A percentile compares a stretch with the other conserved stretches of the same genome.
These are phyloP conservation scores for Dictyostelium intermedium DNA, from an alignment of 78 protist species.

Conservation along the genomic window DNA sequence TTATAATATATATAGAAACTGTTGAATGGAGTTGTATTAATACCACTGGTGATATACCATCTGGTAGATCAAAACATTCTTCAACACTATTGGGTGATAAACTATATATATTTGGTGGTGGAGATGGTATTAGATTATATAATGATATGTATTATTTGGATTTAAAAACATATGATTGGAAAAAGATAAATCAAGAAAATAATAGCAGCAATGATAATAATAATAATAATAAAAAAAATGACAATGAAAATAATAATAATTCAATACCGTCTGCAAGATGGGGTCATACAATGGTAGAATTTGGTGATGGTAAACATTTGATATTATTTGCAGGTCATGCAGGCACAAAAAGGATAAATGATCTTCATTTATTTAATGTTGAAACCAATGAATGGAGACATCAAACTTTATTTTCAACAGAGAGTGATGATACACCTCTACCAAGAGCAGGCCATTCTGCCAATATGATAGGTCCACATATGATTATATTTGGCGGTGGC, in stretches of 20 bases:
- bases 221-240: not conserved
- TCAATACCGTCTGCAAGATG: constrained; percentile 54
- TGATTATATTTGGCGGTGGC: constrained; percentile 76
- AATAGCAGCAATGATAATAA: not conserved
- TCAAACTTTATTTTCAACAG: not conserved
- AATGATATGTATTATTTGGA: constrained; percentile 68
- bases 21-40: not conserved
- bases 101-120: constrained; percentile 79
- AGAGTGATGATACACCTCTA: constrained; percentile 5
- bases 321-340: constrained; percentile 56
- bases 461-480: constrained; percentile 29
- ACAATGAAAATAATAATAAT: not conserved
- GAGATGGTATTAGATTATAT: constrained; percentile 73
- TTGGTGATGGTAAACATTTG: not conserved
- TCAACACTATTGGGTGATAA: constrained; percentile 26
- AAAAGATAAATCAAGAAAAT: not conserved
- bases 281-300: constrained; percentile 65
- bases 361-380: constrained; percentile 37
- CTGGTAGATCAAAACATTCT: constrained; percentile 75
- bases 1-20: not conserved
- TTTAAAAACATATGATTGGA: constrained; percentile 26
- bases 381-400: constrained; percentile 38
- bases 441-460: constrained; percentile 80
- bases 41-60: constrained; percentile 29
- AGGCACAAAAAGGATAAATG: constrained; percentile 49